Evolutionary conservation across 768 basidiomycete genomes (phyloP), one percentile per base, ranked within the genome.

Genomic region (Tylopilus vinaceipallidus): DNA sequence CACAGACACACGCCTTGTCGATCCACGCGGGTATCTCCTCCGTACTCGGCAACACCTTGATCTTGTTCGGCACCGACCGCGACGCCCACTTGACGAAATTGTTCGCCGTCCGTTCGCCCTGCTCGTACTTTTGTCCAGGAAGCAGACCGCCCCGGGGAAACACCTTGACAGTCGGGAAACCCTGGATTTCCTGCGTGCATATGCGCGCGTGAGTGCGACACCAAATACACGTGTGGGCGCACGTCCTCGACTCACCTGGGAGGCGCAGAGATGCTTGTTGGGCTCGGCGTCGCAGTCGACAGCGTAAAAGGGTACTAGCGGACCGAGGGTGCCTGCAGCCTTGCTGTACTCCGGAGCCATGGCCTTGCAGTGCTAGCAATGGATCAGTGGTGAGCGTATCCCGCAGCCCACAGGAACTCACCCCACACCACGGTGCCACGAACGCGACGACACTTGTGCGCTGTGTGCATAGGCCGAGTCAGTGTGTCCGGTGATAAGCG

Each of bases 401-500:
- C 36, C 2, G 42, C 22, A 19, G 41, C 10, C 10, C 27, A 23
- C 17, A n/a, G 9, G 29, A 32, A 56, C 86, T 64, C 66, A 90
- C 88, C 56, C 88, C 89, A 62, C 89, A 93, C 94, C 93, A 95
- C 4, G 92, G 89, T n/a, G 94, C 94, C 12, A 94, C 87, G 63
- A 95, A 97, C 2, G 91, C 94, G 16, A 95, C 85, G 62, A 94
- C 67, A 53, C 76, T 81, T 27, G 90, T 87, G 70, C 79, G 73
- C 90, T 91, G 57, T 10, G 40, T 32, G 11, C 7, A 17, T 46
- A 26, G 24, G 26, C 35, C 4, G 27, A 17, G 32, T 52, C 16
- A 32, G 49, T 37, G 16, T 16, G 46, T 43, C 17, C 20, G 24
- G 19, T n/a, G 16, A 9, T 5, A 13, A 32, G 8, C 35, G 11